Evolutionary conservation across 345 rosid genomes (phyloP), one percentile per base, ranked within the genome.

Genomic region (Aethionema arabicum): DNA sequence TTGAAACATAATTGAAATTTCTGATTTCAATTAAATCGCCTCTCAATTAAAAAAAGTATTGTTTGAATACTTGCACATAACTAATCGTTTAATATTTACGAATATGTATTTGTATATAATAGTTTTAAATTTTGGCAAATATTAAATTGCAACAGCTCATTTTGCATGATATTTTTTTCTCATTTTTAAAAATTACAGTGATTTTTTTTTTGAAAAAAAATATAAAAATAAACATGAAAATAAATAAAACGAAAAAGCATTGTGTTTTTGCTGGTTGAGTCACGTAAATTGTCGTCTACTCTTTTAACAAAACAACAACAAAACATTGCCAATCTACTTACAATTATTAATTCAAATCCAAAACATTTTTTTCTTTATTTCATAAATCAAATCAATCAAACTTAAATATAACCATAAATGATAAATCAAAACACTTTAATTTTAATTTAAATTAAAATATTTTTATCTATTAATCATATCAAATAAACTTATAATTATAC

Each of bases 271-370:
- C 40, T 56, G 14, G 69, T 70, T 70, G 65, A 51, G 69, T 70
- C 75, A 70, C 53, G 42, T 31, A 36, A 50, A 57, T 7, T 63
- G 74, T 63, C 64, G 64, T 63, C 15, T 62, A 12, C 52, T 9
- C 58, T 69, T 55, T 69, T 27, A 53, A 56, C 63, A 56, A 69
- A 61, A 61, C 63, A 69, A 56, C 68, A 69, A 60, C 35, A 46
- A 70, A 63, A 62, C 61, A 68, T 44, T 53, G 67, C 36, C 61
- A 37, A 47, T 69, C 37, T 47, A 35, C n/a, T 47, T 33, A 3
- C 52, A 54, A 55, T 54, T 45, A 53, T 61, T 45, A 48, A 6
- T 38, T 55, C 56, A n/a, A 21, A 6, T 36, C 11, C 40, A 37
- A 6, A 37, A 2, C 7, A 37, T 37, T 37, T 10, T 37, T 37